Percentiles rank a stretch among this genome's conserved stretches.
Conservation (phyloP, 1,284 basidiomycete genomes). For the Boletus semigastroideus region DNA sequence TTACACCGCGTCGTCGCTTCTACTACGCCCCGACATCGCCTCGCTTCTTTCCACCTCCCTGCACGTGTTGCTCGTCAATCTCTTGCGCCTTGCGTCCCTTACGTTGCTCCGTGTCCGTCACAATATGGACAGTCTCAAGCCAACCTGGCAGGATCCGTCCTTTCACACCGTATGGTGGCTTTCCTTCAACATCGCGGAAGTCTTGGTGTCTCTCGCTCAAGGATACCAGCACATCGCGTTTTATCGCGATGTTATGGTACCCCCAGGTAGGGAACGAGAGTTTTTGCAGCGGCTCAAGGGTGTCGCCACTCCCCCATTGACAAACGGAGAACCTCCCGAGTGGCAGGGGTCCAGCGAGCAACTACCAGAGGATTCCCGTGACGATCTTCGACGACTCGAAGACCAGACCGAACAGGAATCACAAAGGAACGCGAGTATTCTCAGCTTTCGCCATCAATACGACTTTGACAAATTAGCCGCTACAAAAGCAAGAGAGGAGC, state of each 20-base stretch:
- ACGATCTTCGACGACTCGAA: constrained; percentile 23
- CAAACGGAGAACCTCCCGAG: constrained; percentile 8
- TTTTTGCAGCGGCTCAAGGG: constrained; percentile 31
- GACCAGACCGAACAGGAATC: constrained; percentile 12
- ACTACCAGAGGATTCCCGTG: constrained; percentile 17
- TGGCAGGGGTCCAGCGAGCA: constrained; percentile 18
- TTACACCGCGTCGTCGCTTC: constrained; percentile 36
- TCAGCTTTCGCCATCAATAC: constrained; percentile 47
- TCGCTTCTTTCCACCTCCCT: constrained; percentile 49
- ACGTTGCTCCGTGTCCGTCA: constrained; percentile 53
- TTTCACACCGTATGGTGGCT: constrained; percentile 74
- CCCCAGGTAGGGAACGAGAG: constrained; percentile 37
- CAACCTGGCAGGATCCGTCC: constrained; percentile 55
- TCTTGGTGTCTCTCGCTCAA: constrained; percentile 59
- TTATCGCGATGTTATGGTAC: constrained; percentile 66
- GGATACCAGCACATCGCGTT: constrained; percentile 65
- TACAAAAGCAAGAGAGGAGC: constrained; percentile 63
- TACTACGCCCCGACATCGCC: constrained; percentile 34
- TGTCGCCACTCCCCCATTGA: neutral
- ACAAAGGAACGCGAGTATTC: constrained; percentile 1
- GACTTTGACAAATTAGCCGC: constrained; percentile 64
- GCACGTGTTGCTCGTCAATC: constrained; percentile 49
- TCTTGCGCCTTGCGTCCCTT: constrained; percentile 55
- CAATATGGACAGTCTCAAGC: constrained; percentile 40
- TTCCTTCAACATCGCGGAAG: constrained; percentile 66